Evolutionary conservation across 176 grass and related monocot species (phyloP).

Genomic region (Musa itinerans): DNA sequence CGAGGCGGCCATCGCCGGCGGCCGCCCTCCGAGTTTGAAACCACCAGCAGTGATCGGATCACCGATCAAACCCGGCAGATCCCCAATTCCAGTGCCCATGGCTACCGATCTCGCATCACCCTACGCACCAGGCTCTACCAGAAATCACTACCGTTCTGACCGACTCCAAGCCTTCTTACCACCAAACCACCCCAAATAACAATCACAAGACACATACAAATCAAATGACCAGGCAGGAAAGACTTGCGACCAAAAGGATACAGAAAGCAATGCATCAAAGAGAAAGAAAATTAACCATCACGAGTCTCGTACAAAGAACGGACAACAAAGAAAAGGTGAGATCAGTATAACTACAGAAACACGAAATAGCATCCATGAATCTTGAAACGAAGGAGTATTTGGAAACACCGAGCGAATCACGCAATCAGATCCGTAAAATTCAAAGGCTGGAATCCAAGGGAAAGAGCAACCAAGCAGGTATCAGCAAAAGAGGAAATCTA

Average conservation of each 20-base stretch:
- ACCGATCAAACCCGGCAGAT: background rate
- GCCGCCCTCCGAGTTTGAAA: background rate
- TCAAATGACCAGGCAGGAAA: background rate
- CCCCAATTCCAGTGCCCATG: background rate
- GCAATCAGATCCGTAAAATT: background rate
- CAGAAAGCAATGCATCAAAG: background rate
- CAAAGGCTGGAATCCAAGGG: background rate
- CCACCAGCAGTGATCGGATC: background rate
- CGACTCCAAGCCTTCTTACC: background rate
- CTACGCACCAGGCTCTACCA: background rate
- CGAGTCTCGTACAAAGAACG: background rate
- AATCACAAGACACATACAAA: background rate
- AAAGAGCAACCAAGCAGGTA: background rate
- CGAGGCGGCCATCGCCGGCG: background rate
- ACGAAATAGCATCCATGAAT: background rate
- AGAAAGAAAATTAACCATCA: background rate
- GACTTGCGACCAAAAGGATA: background rate
- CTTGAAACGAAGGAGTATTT: background rate
- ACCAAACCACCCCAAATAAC: background rate
- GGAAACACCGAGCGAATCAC: background rate
- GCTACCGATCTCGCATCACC: background rate
- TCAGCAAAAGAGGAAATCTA: background rate
- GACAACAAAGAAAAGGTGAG: background rate
- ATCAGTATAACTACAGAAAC: background rate
- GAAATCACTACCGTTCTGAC: background rate